Evolutionary conservation across 805 yeast genomes (phyloP).

Genomic region (Jamesozyma rosinii): DNA sequence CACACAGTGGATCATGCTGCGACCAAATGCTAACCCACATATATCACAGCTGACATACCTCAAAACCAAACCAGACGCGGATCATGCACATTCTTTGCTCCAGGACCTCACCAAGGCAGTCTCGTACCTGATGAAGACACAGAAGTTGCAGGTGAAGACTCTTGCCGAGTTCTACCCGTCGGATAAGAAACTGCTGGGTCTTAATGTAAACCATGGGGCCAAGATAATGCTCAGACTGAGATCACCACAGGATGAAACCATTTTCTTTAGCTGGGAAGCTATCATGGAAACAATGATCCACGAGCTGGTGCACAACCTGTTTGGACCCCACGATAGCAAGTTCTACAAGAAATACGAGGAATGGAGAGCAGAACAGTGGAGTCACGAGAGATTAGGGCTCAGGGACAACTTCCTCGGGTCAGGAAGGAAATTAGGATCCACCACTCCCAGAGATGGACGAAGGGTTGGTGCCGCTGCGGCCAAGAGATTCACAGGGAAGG

Average conservation of each 20-base stretch:
- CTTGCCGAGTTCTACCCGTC: conserved; percentile 79
- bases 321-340: conserved; percentile 69
- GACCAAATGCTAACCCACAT: conserved; percentile 7
- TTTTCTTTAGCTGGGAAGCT: conserved; percentile 55
- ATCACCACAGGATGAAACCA: conserved; percentile 39
- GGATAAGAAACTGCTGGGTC: conserved; percentile 54
- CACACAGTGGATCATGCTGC: too few species aligned
- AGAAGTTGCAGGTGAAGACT: conserved; percentile 54
- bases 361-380: conserved; percentile 42
- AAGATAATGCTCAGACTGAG: conserved; percentile 68
- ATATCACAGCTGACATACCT: conserved; percentile 5
- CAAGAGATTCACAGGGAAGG: conserved; percentile 1
- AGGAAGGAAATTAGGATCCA: conserved; percentile 13
- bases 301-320: conserved; percentile 71
- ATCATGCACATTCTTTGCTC: conserved; percentile 6
- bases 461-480: background rate
- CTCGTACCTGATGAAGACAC: conserved; percentile 68
- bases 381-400: conserved; percentile 23
- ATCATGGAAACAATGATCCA: conserved; percentile 79
- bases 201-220: conserved; percentile 71
- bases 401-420: conserved; percentile 26
- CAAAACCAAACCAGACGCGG: conserved; percentile 3
- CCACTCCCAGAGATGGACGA: background rate
- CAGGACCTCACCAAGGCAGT: conserved; percentile 55
- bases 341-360: conserved; percentile 63